A percentile compares a stretch with the other conserved stretches of the same genome.
These are phyloP conservation scores for Adansonia madagascariensis DNA, from an alignment of 441 rosid species.

Conservation along the genomic window DNA sequence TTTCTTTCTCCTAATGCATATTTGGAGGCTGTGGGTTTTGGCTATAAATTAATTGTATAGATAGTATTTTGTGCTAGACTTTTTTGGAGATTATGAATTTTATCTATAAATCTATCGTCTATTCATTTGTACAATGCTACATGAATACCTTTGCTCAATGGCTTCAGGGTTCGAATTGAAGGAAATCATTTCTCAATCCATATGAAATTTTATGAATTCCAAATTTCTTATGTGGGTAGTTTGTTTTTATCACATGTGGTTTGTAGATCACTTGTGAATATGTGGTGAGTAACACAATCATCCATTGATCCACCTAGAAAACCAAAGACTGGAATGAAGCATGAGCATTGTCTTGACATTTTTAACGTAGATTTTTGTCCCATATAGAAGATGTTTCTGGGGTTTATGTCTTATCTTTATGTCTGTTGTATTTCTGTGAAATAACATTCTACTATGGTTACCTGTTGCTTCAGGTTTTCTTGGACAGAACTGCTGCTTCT, in stretches of 20 bases:
- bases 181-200: neutral
- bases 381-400: neutral
- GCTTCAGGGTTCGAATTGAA: neutral
- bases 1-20: slow-evolving; percentile 5
- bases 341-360: neutral
- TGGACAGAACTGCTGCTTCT: slow-evolving; percentile 39
- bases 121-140: neutral
- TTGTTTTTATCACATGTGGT: neutral
- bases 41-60: neutral
- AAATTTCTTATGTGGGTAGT: neutral
- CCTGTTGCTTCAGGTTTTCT: slow-evolving; percentile 32
- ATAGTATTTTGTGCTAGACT: neutral
- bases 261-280: neutral
- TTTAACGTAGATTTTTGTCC: neutral
- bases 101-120: neutral
- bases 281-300: neutral
- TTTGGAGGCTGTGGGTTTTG: neutral
- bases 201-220: neutral
- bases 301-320: neutral
- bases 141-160: neutral
- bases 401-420: neutral
- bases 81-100: neutral
- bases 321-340: neutral
- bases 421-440: neutral
- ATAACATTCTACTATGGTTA: neutral